Evolutionary conservation across 257 asterid genomes (phyloP).

Genomic region (Fraxinus americana): DNA sequence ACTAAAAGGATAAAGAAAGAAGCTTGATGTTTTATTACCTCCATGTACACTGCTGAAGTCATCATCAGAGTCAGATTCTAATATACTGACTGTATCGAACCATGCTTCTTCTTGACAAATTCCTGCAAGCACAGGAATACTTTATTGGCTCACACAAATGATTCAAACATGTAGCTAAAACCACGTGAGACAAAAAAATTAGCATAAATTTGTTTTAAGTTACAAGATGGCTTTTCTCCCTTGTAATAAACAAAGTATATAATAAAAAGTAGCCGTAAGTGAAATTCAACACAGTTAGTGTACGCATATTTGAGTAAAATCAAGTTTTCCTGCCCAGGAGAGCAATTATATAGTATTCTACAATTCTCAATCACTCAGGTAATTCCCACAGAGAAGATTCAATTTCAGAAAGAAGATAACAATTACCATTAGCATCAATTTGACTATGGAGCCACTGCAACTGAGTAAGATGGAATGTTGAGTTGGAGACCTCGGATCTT

Average conservation of each 20-base stretch:
- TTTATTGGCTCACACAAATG: not conserved
- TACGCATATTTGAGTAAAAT: not conserved
- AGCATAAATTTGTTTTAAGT: not conserved
- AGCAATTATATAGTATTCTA: not conserved
- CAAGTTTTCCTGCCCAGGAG: not conserved
- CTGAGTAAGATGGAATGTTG: conserved; percentile 72
- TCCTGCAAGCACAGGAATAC: conserved; percentile 46
- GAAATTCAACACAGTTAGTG: not conserved
- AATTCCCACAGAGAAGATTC: conserved; percentile 12
- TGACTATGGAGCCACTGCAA: conserved; percentile 90
- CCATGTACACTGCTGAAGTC: conserved; percentile 88
- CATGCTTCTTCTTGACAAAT: conserved; percentile 83
- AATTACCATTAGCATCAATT: conserved; percentile 68
- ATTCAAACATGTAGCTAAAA: not conserved
- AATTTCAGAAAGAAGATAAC: conserved; percentile 4
- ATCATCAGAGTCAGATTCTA: conserved; percentile 94
- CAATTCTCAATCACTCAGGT: not conserved
- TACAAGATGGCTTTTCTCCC: no score
- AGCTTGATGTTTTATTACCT: conserved; percentile 52
- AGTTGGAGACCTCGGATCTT: conserved; percentile 67
- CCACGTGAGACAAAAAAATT: not conserved
- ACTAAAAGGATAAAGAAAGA: no score
- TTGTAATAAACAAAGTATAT: no score
- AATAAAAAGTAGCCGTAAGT: no score
- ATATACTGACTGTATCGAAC: conserved; percentile 86